Percentiles rank a stretch among this genome's conserved stretches.
Evolutionary conservation across 179 eudicot genomes (phyloP).

Genomic region (Dionaea muscipula): DNA sequence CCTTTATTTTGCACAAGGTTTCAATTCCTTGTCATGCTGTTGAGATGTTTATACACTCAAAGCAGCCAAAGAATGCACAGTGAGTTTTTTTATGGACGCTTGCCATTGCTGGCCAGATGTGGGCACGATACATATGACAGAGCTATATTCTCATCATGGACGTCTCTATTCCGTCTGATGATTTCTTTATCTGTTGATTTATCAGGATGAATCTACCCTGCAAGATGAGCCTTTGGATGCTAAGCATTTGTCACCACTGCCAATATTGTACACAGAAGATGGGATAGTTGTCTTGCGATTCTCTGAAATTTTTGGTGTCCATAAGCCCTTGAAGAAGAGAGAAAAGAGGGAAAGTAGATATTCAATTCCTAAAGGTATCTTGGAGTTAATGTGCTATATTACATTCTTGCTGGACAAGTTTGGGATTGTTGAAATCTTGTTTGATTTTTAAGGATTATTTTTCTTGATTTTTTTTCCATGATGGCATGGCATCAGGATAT

Average conservation of each 20-base stretch:
- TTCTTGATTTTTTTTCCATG: too few species aligned
- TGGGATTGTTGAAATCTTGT: neutral
- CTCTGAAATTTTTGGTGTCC: constrained; percentile 92
- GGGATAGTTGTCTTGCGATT: constrained; percentile 68
- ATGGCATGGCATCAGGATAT: too few species aligned
- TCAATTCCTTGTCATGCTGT: too few species aligned
- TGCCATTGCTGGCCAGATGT: too few species aligned
- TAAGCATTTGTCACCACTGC: constrained; percentile 36
- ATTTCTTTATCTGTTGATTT: constrained; percentile 5
- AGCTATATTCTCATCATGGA: too few species aligned
- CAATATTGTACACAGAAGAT: constrained; percentile 67
- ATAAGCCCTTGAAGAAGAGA: constrained; percentile 46
- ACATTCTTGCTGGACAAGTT: neutral
- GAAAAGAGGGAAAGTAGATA: constrained; percentile 51
- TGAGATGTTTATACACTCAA: too few species aligned
- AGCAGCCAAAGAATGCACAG: too few species aligned
- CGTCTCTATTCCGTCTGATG: neutral
- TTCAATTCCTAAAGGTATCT: constrained; percentile 52
- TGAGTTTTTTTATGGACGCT: too few species aligned
- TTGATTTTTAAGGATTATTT: too few species aligned
- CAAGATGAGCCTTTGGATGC: constrained; percentile 26
- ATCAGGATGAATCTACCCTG: constrained; percentile 45
- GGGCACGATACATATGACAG: too few species aligned
- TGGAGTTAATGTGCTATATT: neutral
- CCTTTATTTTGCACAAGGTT: too few species aligned